Base-by-base conservation (phyloP, 176 grass and related monocot genomes). In the Aegilops speltoides region DNA sequence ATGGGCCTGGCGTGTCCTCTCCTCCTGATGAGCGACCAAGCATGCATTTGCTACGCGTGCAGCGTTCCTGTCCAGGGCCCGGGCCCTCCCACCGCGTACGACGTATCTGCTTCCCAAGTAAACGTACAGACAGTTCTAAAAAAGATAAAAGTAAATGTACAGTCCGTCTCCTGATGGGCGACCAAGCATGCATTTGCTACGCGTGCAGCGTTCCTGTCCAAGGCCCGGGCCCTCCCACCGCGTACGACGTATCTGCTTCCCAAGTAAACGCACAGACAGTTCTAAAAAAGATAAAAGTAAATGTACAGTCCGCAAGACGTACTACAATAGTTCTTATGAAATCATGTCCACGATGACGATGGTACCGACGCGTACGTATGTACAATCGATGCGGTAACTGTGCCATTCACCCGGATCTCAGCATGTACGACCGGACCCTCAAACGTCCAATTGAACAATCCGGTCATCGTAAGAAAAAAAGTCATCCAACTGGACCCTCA, bases 151-250 rank as follows among this genome's bases (percentile, higher is more conserved):
- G 43, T 46, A 46, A 46, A 14, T 19, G 76, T 72, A 79, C 48
- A 79, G 20, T 37, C 45, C 23, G 82, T 1, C 4, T 16, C 4
- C 4, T 52, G 82, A 84, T 65, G 76, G 76, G 59, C 29, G 81
- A 82, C 61, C 59, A 76, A 9, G 71, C 86, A 82, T 67, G 63
- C 62, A 68, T 19, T 77, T 68, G 40, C 60, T 76, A 75, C 8
- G 50, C 32, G 69, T 56, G 62, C 43, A 29, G 38, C 7, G 72
- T 83, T 43, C 16, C n/a, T 81, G 45, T 83, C 86, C 43, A 41
- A n/a, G 5, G 36, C 26, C 68, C 65, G 43, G 43, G 46, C 43
- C 36, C 79, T 40, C 25, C 29, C 57, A 52, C 26, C 43, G 6
- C 40, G 38, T 40, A 74, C 71, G 40, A 46, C 12, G 43, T 74